A percentile compares a stretch with the other conserved stretches of the same genome.
Conservation (phyloP, 495 filamentous ascomycete species). For the Cryomyces minteri region DNA sequence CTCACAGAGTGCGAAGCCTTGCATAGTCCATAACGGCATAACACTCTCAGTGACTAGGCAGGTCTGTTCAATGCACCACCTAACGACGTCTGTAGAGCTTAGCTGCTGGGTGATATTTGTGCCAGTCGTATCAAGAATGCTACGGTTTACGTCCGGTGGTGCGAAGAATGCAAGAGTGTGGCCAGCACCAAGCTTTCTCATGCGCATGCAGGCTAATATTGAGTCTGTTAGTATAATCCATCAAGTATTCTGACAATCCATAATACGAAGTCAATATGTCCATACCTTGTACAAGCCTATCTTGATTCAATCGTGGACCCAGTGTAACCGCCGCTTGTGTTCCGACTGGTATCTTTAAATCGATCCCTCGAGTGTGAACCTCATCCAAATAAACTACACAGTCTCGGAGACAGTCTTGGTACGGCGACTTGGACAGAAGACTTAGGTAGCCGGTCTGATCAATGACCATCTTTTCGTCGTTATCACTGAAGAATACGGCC, state of each 20-base stretch:
- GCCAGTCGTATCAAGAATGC: constrained; percentile 11
- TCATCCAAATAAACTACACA: constrained; percentile 63
- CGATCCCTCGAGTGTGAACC: constrained; percentile 57
- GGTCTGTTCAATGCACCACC: constrained; percentile 41
- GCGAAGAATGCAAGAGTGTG: constrained; percentile 23
- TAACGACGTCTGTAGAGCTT: constrained; percentile 31
- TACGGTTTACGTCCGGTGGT: constrained; percentile 26
- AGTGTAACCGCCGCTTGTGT: constrained; percentile 53
- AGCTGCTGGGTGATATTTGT: constrained; percentile 8
- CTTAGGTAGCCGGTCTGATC: constrained; percentile 28
- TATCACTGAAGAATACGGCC: constrained; percentile 29
- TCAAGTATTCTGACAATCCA: neutral
- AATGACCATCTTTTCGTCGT: constrained; percentile 27
- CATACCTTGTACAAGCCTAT: constrained; percentile 56
- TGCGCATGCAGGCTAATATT: constrained; percentile 28
- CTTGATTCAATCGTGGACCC: constrained; percentile 49
- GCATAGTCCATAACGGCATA: constrained; percentile 40
- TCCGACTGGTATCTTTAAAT: constrained; percentile 41
- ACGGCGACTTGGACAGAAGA: constrained; percentile 39
- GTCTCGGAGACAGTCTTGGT: constrained; percentile 32
- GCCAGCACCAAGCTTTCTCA: constrained; percentile 17
- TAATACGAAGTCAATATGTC: neutral
- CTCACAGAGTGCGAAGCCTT: constrained; percentile 31
- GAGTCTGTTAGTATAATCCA: constrained; percentile 3
- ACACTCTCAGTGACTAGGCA: constrained; percentile 26